These are phyloP conservation scores for Aspergillus brasiliensis DNA, from an alignment of 2,329 filamentous ascomycete genomes.

Conservation along the genomic window DNA sequence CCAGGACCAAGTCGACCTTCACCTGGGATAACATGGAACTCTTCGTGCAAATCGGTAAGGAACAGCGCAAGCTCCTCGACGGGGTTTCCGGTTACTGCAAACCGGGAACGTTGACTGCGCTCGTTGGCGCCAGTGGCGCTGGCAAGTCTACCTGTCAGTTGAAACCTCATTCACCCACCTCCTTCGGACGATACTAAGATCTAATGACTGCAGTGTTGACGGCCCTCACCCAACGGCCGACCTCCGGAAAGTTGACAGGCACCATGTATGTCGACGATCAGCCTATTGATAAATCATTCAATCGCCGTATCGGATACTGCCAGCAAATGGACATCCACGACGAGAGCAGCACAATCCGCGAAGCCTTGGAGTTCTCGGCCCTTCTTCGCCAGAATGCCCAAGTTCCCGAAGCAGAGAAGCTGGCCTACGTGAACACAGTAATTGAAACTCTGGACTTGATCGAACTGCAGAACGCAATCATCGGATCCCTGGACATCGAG, in stretches of 20 bases:
- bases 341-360: conserved; percentile 63
- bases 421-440: conserved; percentile 64
- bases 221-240: conserved; percentile 69
- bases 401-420: conserved; percentile 57
- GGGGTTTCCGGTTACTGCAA: conserved; percentile 72
- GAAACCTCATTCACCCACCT: not conserved
- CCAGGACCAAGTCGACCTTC: conserved; percentile 64
- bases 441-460: conserved; percentile 62
- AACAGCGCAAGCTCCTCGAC: conserved; percentile 60
- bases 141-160: conserved; percentile 59
- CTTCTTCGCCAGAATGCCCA: conserved; percentile 57
- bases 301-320: conserved; percentile 68
- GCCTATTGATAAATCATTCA: conserved; percentile 59
- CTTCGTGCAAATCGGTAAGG: conserved; percentile 64
- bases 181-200: not conserved
- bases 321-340: conserved; percentile 71
- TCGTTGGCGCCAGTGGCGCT: conserved; percentile 75
- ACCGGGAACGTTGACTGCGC: conserved; percentile 73
- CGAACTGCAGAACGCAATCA: conserved; percentile 63
- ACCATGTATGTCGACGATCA: conserved; percentile 66
- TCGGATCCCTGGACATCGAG: conserved; percentile 63
- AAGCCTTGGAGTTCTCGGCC: conserved; percentile 67
- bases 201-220: conserved; percentile 62
- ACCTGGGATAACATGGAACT: conserved; percentile 69
- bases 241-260: conserved; percentile 59